phyloP scores from a whole-genome alignment of 768 basidiomycete genomes.

The Leccinum truebloodii region DNA sequence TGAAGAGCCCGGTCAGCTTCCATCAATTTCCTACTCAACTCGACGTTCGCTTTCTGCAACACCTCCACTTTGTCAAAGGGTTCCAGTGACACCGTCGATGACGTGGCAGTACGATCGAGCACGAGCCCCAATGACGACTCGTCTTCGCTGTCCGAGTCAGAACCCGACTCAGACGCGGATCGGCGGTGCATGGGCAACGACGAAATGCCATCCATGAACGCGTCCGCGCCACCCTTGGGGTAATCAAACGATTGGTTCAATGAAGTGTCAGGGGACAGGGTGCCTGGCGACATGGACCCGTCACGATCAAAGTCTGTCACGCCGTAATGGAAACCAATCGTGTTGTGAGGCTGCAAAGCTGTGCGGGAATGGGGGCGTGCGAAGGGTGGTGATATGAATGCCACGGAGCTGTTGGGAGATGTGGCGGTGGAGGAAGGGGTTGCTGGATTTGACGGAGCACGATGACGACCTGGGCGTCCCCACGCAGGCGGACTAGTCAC shows the following conservation, averaged over 20 bases:
- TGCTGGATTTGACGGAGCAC: conserved; percentile 74
- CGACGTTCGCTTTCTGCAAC: conserved; percentile 70
- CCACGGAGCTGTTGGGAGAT: conserved; percentile 43
- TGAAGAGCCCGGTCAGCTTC: conserved; percentile 74
- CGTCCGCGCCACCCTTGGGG: conserved; percentile 35
- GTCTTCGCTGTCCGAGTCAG: conserved; percentile 52
- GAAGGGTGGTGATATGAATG: conserved; percentile 44
- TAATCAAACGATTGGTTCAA: conserved; percentile 41
- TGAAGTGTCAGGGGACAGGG: conserved; percentile 38
- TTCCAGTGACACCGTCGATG: conserved; percentile 71
- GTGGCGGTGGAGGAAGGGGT: conserved; percentile 32
- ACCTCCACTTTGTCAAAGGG: conserved; percentile 73
- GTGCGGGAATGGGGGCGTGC: conserved; percentile 70
- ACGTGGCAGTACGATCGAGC: conserved; percentile 55
- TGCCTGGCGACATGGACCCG: conserved; percentile 26
- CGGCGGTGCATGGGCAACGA: conserved; percentile 59
- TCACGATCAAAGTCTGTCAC: conserved; percentile 41
- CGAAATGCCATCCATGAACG: conserved; percentile 48
- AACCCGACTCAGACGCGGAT: conserved; percentile 42
- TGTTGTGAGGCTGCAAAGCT: conserved; percentile 47
- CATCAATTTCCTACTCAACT: conserved; percentile 70
- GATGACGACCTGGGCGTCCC: conserved; percentile 49
- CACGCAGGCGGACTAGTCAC: conserved; percentile 44
- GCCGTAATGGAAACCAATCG: conserved; percentile 43
- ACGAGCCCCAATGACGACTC: conserved; percentile 55